Conservation (phyloP, 305 asterid genomes). For the Salvia sclarea region DNA sequence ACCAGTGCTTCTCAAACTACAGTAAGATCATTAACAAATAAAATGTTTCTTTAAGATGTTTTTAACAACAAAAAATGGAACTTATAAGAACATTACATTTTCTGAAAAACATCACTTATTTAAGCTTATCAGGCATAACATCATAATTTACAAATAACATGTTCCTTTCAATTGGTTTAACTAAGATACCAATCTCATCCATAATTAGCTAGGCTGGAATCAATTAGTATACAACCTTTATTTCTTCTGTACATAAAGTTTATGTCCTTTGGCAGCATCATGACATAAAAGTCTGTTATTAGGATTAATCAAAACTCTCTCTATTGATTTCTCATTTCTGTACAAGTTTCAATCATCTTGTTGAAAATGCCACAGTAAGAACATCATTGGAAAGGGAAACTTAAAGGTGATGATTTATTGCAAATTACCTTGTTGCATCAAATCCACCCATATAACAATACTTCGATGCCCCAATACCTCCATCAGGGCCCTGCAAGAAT, state of each 20-base stretch:
- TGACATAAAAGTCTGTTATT: constrained; percentile 11
- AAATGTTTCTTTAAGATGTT: not conserved
- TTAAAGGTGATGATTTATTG: not conserved
- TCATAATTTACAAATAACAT: not conserved
- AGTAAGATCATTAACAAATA: not conserved
- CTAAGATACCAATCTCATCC: not conserved
- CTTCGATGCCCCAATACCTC: constrained; percentile 94
- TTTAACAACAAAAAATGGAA: not conserved
- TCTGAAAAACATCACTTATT: not conserved
- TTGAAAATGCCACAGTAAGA: not conserved
- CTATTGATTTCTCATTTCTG: constrained; percentile 7
- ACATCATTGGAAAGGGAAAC: not conserved
- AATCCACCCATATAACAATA: constrained; percentile 98
- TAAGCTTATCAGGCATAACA: not conserved
- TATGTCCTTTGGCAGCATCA: not conserved
- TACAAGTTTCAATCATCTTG: constrained; percentile 23
- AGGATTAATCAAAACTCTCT: not conserved
- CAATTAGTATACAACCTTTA: not conserved
- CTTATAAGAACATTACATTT: too few species aligned
- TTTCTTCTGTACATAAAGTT: not conserved
- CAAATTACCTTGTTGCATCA: constrained; percentile 89
- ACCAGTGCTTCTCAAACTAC: constrained; percentile 2
- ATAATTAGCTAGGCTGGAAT: constrained; percentile 1
- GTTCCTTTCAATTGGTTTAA: not conserved
- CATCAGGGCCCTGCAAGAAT: constrained; percentile 89